phyloP scores from a whole-genome alignment of 2,329 filamentous ascomycete species.

The Hirsutella rhossiliensis region DNA sequence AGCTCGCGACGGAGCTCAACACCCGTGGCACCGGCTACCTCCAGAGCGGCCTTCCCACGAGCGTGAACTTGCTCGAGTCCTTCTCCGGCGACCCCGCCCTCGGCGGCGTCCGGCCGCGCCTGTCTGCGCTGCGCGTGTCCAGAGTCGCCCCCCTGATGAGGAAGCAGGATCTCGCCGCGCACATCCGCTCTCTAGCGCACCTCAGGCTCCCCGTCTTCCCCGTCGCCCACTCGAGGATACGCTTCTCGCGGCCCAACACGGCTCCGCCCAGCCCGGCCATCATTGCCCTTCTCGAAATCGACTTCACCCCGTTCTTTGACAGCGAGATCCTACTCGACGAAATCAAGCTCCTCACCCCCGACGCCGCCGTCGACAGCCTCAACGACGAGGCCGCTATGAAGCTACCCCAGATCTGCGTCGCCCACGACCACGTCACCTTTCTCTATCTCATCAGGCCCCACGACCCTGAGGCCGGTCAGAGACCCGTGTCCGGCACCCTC shows the following conservation, averaged over 20 bases:
- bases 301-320: constrained; percentile 59
- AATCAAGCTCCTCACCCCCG: constrained; percentile 43
- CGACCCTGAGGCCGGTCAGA: constrained; percentile 31
- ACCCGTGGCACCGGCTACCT: constrained; percentile 47
- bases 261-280: constrained; percentile 47
- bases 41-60: constrained; percentile 53
- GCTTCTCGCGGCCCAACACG: constrained; percentile 54
- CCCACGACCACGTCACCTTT: constrained; percentile 65
- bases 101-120: constrained; percentile 46
- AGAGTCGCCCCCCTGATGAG: constrained; percentile 58
- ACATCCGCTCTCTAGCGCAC: constrained; percentile 51
- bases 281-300: constrained; percentile 60
- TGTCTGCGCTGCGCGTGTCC: constrained; percentile 65
- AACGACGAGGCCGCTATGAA: constrained; percentile 32
- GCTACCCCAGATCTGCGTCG: constrained; percentile 50
- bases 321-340: constrained; percentile 52
- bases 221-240: constrained; percentile 58
- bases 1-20: constrained; percentile 15
- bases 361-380: constrained; percentile 47
- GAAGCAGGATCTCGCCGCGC: constrained; percentile 46
- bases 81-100: constrained; percentile 56
- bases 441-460: constrained; percentile 54
- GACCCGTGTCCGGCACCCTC: constrained; percentile 38
- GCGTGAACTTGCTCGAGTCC: constrained; percentile 66
- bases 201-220: constrained; percentile 54